These are phyloP conservation scores for Colletotrichum acutatum DNA, from an alignment of 2,329 filamentous ascomycete species.

Conservation along the genomic window DNA sequence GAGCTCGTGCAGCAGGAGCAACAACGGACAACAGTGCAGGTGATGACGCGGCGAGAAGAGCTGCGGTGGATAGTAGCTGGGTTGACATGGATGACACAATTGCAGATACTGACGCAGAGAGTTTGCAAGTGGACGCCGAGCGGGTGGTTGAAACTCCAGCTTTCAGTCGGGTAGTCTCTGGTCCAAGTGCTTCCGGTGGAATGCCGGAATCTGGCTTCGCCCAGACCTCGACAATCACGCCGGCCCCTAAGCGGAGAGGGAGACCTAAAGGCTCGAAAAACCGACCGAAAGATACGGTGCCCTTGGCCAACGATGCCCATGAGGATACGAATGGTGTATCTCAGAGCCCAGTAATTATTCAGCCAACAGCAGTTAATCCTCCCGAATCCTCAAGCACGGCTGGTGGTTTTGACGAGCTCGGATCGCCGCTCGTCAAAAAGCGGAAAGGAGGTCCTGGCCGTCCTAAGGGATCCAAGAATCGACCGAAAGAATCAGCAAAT, in stretches of 20 bases:
- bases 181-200: neutral
- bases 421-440: conserved; percentile 46
- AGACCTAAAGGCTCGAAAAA: conserved; percentile 39
- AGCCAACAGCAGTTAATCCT: neutral
- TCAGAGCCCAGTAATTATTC: neutral
- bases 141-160: neutral
- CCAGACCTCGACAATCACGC: conserved; percentile 24
- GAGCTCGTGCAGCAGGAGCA: neutral
- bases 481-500: conserved; percentile 47
- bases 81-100: conserved; percentile 55
- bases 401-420: conserved; percentile 4
- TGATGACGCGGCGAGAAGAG: neutral
- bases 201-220: neutral
- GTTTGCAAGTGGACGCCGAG: neutral
- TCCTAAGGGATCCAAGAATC: conserved; percentile 65
- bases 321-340: neutral
- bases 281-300: conserved; percentile 8
- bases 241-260: conserved; percentile 34
- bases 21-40: neutral
- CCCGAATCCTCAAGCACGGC: neutral
- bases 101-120: conserved; percentile 39
- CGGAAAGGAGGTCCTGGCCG: conserved; percentile 49
- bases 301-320: no score
- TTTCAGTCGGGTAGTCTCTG: neutral
- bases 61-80: conserved; percentile 54